Evolutionary conservation across 23 red algal genomes (phyloP).

Genomic region (Gracilaria gracilis): DNA sequence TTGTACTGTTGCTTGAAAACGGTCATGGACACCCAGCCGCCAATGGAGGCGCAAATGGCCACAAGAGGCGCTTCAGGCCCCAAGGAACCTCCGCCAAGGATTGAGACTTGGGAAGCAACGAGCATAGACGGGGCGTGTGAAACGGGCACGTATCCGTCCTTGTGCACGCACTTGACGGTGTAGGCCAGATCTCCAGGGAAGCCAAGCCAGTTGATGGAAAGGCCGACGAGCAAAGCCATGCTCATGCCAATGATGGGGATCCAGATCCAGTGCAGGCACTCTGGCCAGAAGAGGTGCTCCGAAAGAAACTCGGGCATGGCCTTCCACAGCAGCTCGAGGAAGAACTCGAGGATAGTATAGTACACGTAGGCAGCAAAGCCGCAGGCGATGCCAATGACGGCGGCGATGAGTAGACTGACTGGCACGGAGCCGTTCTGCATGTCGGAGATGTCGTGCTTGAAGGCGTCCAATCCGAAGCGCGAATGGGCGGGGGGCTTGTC

Average conservation of each 20-base stretch:
- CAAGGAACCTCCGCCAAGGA: slow-evolving; percentile 79
- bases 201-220: slow-evolving; percentile 68
- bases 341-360: slow-evolving; percentile 83
- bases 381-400: slow-evolving; percentile 77
- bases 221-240: slow-evolving; percentile 71
- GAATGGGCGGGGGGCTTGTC: slow-evolving; percentile 15
- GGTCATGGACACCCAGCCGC: slow-evolving; percentile 55
- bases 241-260: slow-evolving; percentile 65
- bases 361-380: slow-evolving; percentile 84
- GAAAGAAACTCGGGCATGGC: slow-evolving; percentile 55
- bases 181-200: slow-evolving; percentile 86
- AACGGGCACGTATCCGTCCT: slow-evolving; percentile 72
- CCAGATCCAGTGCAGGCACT: slow-evolving; percentile 78
- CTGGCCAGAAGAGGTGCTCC: slow-evolving; percentile 35
- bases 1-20: slow-evolving; percentile 78
- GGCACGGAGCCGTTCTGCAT: slow-evolving; percentile 70
- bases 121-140: slow-evolving; percentile 68
- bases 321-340: slow-evolving; percentile 83
- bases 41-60: slow-evolving; percentile 84
- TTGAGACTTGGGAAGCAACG: slow-evolving; percentile 77
- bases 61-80: slow-evolving; percentile 96
- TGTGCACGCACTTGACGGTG: slow-evolving; percentile 86
- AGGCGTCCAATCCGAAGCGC: slow-evolving; percentile 62
- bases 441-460: slow-evolving; percentile 71
- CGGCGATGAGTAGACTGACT: slow-evolving; percentile 73